Evolutionary conservation across 495 filamentous ascomycete species (phyloP).

Genomic region (Aspergillus baeticus): DNA sequence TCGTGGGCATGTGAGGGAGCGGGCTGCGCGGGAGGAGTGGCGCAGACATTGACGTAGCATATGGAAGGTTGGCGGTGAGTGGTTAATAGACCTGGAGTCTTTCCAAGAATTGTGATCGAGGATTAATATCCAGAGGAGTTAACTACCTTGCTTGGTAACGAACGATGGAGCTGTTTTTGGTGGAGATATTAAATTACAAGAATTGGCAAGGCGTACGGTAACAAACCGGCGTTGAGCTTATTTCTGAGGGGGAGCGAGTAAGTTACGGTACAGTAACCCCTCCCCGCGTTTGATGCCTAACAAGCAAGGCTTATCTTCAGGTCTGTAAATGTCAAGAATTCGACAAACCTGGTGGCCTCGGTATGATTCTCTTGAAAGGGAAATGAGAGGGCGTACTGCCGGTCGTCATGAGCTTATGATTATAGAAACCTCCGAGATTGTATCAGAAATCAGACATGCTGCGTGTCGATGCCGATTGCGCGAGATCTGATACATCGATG

Average conservation of each 20-base stretch:
- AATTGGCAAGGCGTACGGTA: background rate
- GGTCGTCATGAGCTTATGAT: no score
- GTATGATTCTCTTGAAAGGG: no score
- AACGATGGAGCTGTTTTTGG: background rate
- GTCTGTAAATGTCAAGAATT: background rate
- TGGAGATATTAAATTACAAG: conserved; percentile 6
- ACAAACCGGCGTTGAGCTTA: background rate
- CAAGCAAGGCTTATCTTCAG: no score
- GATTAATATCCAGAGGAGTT: background rate
- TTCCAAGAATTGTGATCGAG: no score
- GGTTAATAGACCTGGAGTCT: background rate
- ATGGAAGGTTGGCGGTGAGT: background rate
- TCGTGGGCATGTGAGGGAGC: conserved; percentile 25
- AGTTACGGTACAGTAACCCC: conserved; percentile 8
- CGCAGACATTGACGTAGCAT: conserved; percentile 40
- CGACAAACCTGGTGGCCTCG: background rate
- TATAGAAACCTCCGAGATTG: no score
- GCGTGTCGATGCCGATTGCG: background rate
- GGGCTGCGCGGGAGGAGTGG: conserved; percentile 28
- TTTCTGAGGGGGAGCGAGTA: background rate
- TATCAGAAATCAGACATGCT: background rate
- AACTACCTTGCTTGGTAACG: background rate
- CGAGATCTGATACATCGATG: conserved; percentile 4
- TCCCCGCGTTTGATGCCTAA: background rate
- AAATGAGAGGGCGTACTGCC: no score